A percentile compares a stretch with the other conserved stretches of the same genome.
phyloP scores from a whole-genome alignment of 2,329 filamentous ascomycete genomes.

The Waltergamsia citrina region DNA sequence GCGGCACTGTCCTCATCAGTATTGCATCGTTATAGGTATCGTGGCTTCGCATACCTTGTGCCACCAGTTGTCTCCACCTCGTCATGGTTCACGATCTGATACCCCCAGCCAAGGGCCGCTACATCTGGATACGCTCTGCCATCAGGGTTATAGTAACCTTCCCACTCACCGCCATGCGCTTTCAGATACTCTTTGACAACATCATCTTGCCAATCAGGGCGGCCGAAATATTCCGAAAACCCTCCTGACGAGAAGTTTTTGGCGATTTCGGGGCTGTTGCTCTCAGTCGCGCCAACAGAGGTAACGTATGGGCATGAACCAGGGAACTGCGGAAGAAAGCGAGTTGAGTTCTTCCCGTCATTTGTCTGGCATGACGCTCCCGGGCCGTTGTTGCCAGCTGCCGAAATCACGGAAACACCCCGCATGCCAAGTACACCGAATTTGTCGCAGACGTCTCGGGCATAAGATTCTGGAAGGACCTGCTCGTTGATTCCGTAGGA shows the following conservation, averaged over 20 bases:
- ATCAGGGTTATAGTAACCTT: constrained; percentile 27
- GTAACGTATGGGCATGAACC: constrained; percentile 51
- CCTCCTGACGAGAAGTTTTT: constrained; percentile 39
- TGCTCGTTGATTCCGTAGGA: constrained; percentile 65
- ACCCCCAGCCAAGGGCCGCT: constrained; percentile 36
- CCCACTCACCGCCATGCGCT: constrained; percentile 37
- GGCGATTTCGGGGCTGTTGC: constrained; percentile 38
- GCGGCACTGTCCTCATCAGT: constrained; percentile 40
- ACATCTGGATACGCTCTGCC: constrained; percentile 56
- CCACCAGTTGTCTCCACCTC: constrained; percentile 15
- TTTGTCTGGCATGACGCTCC: constrained; percentile 25
- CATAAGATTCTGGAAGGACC: constrained; percentile 48
- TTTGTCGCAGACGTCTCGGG: constrained; percentile 38
- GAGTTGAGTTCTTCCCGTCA: constrained; percentile 19
- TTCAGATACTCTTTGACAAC: constrained; percentile 28
- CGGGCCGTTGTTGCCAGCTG: constrained; percentile 46
- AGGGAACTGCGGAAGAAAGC: constrained; percentile 23
- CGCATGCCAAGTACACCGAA: constrained; percentile 57
- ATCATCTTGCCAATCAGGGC: constrained; percentile 33
- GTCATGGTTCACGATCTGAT: constrained; percentile 22
- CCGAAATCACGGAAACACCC: constrained; percentile 57
- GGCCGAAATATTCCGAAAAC: constrained; percentile 39
- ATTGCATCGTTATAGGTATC: neutral
- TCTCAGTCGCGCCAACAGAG: constrained; percentile 48
- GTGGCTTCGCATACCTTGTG: constrained; percentile 16